Conservation (phyloP, 169 alveolate species). For the Babesia sp. region DNA sequence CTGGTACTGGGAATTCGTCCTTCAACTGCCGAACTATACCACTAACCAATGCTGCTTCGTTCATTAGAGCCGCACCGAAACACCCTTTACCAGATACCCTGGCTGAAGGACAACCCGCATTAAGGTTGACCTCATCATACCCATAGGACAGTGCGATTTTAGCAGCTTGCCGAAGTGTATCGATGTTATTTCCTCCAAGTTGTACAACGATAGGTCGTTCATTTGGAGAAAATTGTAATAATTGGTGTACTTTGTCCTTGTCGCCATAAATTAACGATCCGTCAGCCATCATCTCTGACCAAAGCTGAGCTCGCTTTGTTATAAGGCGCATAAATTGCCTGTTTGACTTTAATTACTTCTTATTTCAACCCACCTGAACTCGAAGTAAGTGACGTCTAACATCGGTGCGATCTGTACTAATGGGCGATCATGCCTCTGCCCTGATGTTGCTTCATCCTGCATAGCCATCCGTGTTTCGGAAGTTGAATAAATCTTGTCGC, state of each 20-base stretch:
- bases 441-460: constrained; percentile 2
- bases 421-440: constrained; percentile 41
- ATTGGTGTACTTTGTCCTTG: constrained; percentile 25
- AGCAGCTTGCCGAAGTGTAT: constrained; percentile 87
- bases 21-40: constrained; percentile 72
- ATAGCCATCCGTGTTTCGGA: too few relatives aligned
- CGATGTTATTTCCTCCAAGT: constrained; percentile 92
- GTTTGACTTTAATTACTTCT: not conserved
- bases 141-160: constrained; percentile 84
- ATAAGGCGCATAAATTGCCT: constrained; percentile 83
- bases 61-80: constrained; percentile 97
- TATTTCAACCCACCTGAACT: constrained; percentile 75
- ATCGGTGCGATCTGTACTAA: constrained; percentile 91
- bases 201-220: constrained; percentile 89
- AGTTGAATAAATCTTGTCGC: too few relatives aligned
- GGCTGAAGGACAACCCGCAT: constrained; percentile 92
- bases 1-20: constrained; percentile 76
- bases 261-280: constrained; percentile 80
- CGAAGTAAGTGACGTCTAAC: constrained; percentile 91
- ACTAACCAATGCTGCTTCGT: constrained; percentile 88
- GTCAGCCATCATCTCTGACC: constrained; percentile 92
- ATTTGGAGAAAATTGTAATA: constrained; percentile 68
- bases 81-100: constrained; percentile 88
- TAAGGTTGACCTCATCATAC: constrained; percentile 91
- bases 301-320: constrained; percentile 83